A percentile compares a stretch with the other conserved stretches of the same genome.
These are phyloP conservation scores for Murraya paniculata DNA, from an alignment of 345 rosid species.

Conservation along the genomic window DNA sequence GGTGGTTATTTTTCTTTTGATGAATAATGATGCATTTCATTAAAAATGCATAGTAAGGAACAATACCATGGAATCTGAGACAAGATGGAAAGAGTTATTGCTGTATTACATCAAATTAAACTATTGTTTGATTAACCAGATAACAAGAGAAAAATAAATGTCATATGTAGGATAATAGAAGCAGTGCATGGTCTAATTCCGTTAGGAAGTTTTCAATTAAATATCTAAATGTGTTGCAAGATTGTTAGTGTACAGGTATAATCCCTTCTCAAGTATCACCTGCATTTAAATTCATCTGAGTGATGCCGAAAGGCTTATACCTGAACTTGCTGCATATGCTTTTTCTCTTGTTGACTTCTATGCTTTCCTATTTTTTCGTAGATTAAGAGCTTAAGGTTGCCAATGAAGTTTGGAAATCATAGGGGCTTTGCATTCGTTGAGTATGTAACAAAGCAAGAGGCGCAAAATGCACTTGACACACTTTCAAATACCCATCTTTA, in stretches of 20 bases:
- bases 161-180: too few species aligned
- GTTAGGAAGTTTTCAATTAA: neutral
- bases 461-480: conserved; percentile 65
- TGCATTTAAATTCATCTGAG: neutral
- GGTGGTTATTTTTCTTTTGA: conserved; percentile 36
- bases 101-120: too few species aligned
- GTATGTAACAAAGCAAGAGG: conserved; percentile 86
- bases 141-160: too few species aligned
- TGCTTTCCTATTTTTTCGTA: conserved; percentile 23
- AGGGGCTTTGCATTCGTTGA: conserved; percentile 91
- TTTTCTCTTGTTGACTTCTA: neutral
- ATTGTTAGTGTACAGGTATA: neutral
- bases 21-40: neutral
- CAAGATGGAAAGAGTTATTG: too few species aligned
- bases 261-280: neutral
- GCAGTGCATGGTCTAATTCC: neutral
- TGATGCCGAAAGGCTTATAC: neutral
- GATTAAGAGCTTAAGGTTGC: conserved; percentile 87
- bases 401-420: conserved; percentile 71
- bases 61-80: too few species aligned
- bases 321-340: neutral
- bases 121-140: too few species aligned
- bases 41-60: neutral
- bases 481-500: conserved; percentile 79
- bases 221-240: neutral